phyloP scores from a whole-genome alignment of 352 stramenopile genomes.

The Pythium phragmiticola region DNA sequence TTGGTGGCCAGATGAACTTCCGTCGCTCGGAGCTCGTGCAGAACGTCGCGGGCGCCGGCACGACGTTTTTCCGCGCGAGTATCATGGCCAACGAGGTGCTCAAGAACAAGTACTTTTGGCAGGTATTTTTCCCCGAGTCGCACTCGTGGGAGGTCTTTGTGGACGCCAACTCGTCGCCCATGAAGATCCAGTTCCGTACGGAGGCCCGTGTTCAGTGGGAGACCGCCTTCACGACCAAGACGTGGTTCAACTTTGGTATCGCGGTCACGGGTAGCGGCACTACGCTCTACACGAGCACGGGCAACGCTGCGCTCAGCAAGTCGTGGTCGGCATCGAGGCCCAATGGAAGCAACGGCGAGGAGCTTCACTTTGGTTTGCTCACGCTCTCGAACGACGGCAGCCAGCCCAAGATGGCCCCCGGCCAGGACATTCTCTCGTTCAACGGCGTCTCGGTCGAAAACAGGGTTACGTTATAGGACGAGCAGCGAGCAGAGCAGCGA shows the following conservation, averaged over 20 bases:
- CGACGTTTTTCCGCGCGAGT: slow-evolving; percentile 63
- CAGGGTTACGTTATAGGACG: too few species aligned
- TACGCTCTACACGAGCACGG: slow-evolving; percentile 54
- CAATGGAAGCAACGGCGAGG: slow-evolving; percentile 34
- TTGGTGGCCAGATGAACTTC: slow-evolving; percentile 59
- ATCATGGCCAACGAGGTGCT: slow-evolving; percentile 48
- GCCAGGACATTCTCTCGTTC: slow-evolving; percentile 61
- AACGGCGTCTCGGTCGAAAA: too few species aligned
- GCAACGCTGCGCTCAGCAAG: slow-evolving; percentile 38
- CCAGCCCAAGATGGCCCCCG: slow-evolving; percentile 43
- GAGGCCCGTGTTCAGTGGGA: slow-evolving; percentile 49
- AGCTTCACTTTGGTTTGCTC: slow-evolving; percentile 69
- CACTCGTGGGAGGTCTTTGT: slow-evolving; percentile 63
- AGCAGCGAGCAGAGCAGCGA: too few species aligned
- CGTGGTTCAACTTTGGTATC: slow-evolving; percentile 75
- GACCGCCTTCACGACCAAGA: slow-evolving; percentile 45
- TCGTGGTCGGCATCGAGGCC: slow-evolving; percentile 34
- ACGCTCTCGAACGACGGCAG: slow-evolving; percentile 60
- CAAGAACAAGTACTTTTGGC: slow-evolving; percentile 56
- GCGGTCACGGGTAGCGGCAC: slow-evolving; percentile 39
- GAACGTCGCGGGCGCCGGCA: slow-evolving; percentile 39
- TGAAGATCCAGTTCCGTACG: slow-evolving; percentile 57
- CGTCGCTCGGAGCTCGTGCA: slow-evolving; percentile 69
- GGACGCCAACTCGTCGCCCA: slow-evolving; percentile 50
- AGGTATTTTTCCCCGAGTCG: slow-evolving; percentile 61